Base-by-base conservation (phyloP, 768 basidiomycete species). In the Boletellus emodensis region DNA sequence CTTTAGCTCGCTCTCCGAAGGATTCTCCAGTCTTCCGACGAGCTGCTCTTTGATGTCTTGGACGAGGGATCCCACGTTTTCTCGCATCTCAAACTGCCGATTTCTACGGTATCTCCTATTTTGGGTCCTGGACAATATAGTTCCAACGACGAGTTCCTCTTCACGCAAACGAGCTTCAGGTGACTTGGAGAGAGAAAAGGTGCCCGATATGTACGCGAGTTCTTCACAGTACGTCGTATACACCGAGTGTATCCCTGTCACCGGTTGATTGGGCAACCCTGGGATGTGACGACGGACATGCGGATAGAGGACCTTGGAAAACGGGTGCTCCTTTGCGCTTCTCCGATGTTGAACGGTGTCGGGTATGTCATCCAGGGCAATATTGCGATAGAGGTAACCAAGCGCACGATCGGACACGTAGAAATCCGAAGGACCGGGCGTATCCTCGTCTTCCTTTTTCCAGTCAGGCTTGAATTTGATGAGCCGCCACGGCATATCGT, bases 391-490 rank as follows among this genome's bases (percentile, higher is more conserved):
- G 44, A 93, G 72, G 37, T 77, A 65, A 6, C 90, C 90, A 8
- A 93, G 76, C 0, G 87, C 88, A 4, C 84, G 78, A 22, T 66
- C 71, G 2, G 89, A 90, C 41, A 74, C 70, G 60, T 92, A 91
- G 67, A 85, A 87, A 54, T 89, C 84, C 9, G 42, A 43, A 12
- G 42, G 42, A 13, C 30, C 42, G 7, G 42, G 26, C 11, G 30
- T 8, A 33, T 43, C 32, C 30, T 18, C 42, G 10, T 43, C 42
- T 11, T 33, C 18, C 18, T n/a, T 18, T 33, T 87, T 80, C 89
- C 89, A 91, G 62, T 90, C 89, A 1, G 89, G 89, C 58, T 85
- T 90, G 63, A 77, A 81, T 15, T 75, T 74, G 40, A 88, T 86
- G 14, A 87, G 70, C 0, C 71, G 62, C 11, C 68, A 64, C 4